Evolutionary conservation across 257 asterid species (phyloP).

Genomic region (Solanum piurae): DNA sequence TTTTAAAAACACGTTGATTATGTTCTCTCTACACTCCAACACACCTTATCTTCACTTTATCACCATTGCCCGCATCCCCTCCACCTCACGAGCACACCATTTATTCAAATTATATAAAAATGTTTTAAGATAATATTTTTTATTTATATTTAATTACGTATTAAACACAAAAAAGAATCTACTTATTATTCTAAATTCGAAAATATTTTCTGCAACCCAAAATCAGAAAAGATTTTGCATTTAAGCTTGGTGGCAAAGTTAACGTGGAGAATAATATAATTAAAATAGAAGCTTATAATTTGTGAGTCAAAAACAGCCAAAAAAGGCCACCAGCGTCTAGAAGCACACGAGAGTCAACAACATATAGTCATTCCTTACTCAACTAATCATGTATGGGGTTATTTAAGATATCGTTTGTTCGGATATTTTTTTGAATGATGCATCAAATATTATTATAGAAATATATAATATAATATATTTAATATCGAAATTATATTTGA

Average conservation of each 20-base stretch:
- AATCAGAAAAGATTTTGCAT: not conserved
- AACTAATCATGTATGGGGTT: not conserved
- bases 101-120: not conserved
- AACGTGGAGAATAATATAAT: not conserved
- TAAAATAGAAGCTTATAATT: not conserved
- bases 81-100: not conserved
- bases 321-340: not conserved
- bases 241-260: not conserved
- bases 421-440: not conserved
- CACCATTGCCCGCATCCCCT: rapidly evolving
- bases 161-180: not conserved
- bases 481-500: too few species aligned
- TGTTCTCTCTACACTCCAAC: not conserved
- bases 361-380: not conserved
- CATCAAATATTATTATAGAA: not conserved
- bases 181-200: not conserved
- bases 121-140: not conserved
- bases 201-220: too few species aligned
- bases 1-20: not conserved
- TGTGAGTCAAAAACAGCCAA: not conserved
- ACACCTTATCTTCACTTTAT: not conserved
- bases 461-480: too few species aligned
- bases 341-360: not conserved
- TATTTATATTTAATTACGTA: not conserved
- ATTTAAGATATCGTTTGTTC: not conserved